A percentile compares a stretch with the other conserved stretches of the same genome.
Evolutionary conservation across 2,329 filamentous ascomycete genomes (phyloP).

Genomic region (Penicillium sp.): DNA sequence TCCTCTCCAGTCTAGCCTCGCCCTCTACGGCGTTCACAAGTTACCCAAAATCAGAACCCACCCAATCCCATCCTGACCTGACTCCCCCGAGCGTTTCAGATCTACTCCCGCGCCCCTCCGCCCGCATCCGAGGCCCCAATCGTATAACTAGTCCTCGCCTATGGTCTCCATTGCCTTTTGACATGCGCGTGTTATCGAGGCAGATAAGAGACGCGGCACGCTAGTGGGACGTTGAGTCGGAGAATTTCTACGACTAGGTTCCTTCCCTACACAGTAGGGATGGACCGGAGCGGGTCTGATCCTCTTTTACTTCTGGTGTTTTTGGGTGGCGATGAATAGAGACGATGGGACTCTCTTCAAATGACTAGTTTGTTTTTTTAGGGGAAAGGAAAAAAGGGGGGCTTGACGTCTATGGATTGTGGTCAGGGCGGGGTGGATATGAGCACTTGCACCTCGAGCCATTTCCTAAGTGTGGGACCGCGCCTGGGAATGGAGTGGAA

Average conservation of each 20-base stretch:
- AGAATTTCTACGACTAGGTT: neutral
- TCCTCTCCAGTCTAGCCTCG: neutral
- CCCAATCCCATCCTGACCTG: neutral
- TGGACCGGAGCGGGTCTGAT: neutral
- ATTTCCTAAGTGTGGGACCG: neutral
- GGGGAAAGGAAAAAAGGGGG: neutral
- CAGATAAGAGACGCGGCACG: neutral
- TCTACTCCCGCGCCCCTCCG: neutral
- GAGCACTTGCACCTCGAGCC: neutral
- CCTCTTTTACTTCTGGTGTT: neutral
- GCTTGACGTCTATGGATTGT: neutral
- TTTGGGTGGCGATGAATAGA: neutral
- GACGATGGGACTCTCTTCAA: neutral
- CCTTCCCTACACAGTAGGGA: conserved; percentile 5
- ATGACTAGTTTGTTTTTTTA: too few relatives aligned
- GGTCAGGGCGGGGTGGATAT: neutral
- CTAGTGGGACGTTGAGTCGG: neutral
- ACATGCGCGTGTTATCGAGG: neutral
- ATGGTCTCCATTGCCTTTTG: neutral
- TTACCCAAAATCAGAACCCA: neutral
- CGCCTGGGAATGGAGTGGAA: neutral
- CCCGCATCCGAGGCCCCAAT: neutral
- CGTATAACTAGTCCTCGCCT: neutral
- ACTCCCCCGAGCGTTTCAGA: neutral
- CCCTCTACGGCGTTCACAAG: neutral